These are phyloP conservation scores for Buddleja alternifolia DNA, from an alignment of 257 asterid species.

Conservation along the genomic window DNA sequence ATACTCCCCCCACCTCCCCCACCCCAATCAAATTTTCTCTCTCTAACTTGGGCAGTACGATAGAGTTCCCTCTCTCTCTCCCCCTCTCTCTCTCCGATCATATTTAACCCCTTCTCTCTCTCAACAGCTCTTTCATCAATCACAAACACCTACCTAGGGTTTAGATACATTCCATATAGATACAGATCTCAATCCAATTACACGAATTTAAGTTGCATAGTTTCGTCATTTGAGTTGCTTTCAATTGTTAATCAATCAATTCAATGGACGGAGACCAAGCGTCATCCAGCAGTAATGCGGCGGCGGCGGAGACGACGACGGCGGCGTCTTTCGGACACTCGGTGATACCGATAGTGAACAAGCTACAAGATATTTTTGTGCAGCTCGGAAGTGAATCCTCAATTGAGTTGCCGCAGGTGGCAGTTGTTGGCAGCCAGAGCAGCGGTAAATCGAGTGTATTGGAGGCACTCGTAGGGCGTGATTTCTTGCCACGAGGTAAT, in stretches of 20 bases:
- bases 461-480: conserved; percentile 97
- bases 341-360: conserved; percentile 84
- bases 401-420: conserved; percentile 94
- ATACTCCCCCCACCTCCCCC: not conserved
- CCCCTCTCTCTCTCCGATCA: not conserved
- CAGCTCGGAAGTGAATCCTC: conserved; percentile 76
- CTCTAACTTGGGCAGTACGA: conserved; percentile 32
- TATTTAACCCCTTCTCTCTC: too few relatives aligned
- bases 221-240: too few relatives aligned
- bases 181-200: conserved; percentile 8
- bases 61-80: conserved; percentile 18
- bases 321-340: conserved; percentile 65
- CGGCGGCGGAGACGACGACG: conserved; percentile 27
- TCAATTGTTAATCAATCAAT: too few relatives aligned
- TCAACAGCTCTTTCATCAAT: too few relatives aligned
- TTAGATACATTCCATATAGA: conserved; percentile 12
- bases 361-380: conserved; percentile 87
- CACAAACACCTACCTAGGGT: conserved; percentile 32
- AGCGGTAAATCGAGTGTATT: conserved; percentile 97
- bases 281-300: too few relatives aligned
- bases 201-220: too few relatives aligned
- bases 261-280: conserved; percentile 65
- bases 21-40: too few relatives aligned
- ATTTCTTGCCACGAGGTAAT: conserved; percentile 89
- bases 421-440: conserved; percentile 98